Evolutionary conservation across 768 basidiomycete species (phyloP).

Genomic region (Leccinum subtestaceum): DNA sequence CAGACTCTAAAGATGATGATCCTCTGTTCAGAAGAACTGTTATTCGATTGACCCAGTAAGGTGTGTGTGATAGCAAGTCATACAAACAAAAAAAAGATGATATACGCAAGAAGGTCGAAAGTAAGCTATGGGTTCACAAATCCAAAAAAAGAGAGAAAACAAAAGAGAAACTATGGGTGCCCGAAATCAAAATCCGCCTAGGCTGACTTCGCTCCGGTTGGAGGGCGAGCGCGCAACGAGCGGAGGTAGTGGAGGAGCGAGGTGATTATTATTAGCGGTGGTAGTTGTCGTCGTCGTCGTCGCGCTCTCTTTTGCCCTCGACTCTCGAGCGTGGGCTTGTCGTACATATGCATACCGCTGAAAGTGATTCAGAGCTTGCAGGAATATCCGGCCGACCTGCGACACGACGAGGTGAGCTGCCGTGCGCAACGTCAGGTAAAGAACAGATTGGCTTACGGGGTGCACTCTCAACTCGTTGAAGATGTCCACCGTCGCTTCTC

Average conservation of each 20-base stretch:
- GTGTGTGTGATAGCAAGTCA: conserved; percentile 1
- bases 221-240: conserved; percentile 40
- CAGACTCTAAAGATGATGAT: no score
- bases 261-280: conserved; percentile 29
- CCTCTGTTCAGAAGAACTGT: neutral
- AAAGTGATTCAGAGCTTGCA: conserved; percentile 83
- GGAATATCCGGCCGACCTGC: conserved; percentile 75
- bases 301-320: conserved; percentile 31
- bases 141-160: neutral
- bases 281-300: neutral
- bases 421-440: neutral
- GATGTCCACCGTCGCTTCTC: conserved; percentile 79
- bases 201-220: conserved; percentile 45
- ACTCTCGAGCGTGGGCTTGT: conserved; percentile 69
- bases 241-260: conserved; percentile 31
- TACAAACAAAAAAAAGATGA: conserved; percentile 6
- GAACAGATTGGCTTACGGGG: conserved; percentile 50
- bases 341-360: conserved; percentile 86
- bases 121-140: conserved; percentile 22
- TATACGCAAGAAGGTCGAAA: conserved; percentile 32
- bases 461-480: conserved; percentile 76
- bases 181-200: conserved; percentile 33
- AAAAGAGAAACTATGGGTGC: neutral
- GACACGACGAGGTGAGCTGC: neutral
- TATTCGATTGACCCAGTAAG: neutral